phyloP scores from a whole-genome alignment of 768 basidiomycete species.

The Suillus placidus region DNA sequence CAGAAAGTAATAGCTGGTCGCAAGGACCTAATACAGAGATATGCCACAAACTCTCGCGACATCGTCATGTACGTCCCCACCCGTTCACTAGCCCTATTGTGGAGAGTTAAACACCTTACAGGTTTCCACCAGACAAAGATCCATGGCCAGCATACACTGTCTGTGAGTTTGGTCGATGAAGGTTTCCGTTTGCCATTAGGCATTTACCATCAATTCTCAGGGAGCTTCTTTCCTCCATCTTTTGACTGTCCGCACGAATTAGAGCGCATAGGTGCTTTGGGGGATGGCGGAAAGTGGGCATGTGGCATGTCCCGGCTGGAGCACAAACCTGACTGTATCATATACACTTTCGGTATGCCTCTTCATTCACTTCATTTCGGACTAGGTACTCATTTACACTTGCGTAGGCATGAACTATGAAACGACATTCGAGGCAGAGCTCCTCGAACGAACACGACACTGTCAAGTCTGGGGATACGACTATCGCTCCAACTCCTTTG shows the following conservation, averaged over 20 bases:
- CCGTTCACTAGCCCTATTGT: conserved; percentile 11
- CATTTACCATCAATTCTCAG: conserved; percentile 22
- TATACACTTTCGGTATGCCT: conserved; percentile 61
- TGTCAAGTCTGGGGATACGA: conserved; percentile 70
- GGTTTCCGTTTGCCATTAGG: background rate
- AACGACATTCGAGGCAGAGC: conserved; percentile 63
- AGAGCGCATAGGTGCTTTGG: conserved; percentile 50
- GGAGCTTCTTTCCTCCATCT: conserved; percentile 50
- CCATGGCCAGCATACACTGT: conserved; percentile 63
- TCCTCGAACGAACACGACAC: conserved; percentile 47
- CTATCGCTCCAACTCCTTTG: conserved; percentile 40
- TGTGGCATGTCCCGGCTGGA: conserved; percentile 61
- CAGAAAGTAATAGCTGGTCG: conserved; percentile 44
- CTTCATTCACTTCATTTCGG: background rate
- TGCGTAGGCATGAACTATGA: conserved; percentile 54
- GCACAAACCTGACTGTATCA: conserved; percentile 55
- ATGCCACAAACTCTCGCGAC: conserved; percentile 53
- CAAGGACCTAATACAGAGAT: conserved; percentile 52
- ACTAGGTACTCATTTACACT: background rate
- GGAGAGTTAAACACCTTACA: conserved; percentile 24
- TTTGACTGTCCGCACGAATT: conserved; percentile 48
- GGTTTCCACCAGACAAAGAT: conserved; percentile 53
- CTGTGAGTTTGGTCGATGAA: conserved; percentile 41
- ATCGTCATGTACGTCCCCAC: conserved; percentile 45
- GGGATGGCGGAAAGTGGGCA: conserved; percentile 74